A percentile compares a stretch with the other conserved stretches of the same genome.
phyloP scores from a whole-genome alignment of 306 rosid species.

The Astragalus membranaceus region DNA sequence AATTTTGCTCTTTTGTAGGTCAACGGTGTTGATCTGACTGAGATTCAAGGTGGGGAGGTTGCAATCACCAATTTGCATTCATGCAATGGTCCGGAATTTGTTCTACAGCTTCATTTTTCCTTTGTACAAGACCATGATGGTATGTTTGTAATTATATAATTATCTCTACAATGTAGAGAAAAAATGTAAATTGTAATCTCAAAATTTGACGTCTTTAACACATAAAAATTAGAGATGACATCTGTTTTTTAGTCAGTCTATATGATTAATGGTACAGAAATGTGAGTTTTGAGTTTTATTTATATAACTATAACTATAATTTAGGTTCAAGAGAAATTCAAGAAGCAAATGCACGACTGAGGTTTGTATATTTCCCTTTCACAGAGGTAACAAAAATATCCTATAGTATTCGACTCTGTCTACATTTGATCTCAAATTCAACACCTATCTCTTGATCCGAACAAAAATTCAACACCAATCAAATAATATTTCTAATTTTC shows the following conservation, averaged over 20 bases:
- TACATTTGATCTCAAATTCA: background rate
- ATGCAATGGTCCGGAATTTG: conserved; percentile 58
- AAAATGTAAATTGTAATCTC: too few species aligned
- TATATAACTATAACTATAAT: background rate
- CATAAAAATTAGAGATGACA: too few species aligned
- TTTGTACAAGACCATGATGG: background rate
- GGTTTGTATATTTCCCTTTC: conserved; percentile 49
- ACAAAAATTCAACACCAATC: background rate
- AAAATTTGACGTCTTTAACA: too few species aligned
- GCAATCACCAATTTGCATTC: conserved; percentile 60
- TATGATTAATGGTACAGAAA: background rate
- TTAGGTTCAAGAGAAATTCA: conserved; percentile 30
- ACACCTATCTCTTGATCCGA: too few species aligned
- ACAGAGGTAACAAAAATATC: conserved; percentile 29
- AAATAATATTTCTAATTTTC: background rate
- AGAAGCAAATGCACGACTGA: conserved; percentile 57
- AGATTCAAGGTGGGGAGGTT: conserved; percentile 56
- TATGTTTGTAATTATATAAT: background rate
- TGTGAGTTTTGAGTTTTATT: background rate
- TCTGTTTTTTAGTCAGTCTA: background rate
- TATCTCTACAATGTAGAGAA: background rate
- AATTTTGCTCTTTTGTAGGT: conserved; percentile 30
- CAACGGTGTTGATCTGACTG: conserved; percentile 47
- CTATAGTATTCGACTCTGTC: background rate
- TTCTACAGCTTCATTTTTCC: conserved; percentile 44